phyloP scores from a whole-genome alignment of 2,329 filamentous ascomycete genomes.

The Didymella lethalis region DNA sequence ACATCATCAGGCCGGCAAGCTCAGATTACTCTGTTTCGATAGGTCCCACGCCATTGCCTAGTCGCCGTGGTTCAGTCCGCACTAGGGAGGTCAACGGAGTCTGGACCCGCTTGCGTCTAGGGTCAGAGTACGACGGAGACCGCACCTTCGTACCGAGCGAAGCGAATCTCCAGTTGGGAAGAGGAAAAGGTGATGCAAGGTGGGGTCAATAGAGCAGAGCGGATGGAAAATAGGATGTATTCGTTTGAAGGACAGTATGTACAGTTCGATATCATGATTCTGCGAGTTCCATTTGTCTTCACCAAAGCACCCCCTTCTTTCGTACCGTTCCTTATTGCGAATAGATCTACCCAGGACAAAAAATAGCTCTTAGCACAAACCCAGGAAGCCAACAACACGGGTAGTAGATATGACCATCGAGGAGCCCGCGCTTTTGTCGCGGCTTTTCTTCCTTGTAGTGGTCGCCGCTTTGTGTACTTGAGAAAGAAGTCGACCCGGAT shows the following conservation, averaged over 20 bases:
- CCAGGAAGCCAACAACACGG: constrained; percentile 46
- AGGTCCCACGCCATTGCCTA: neutral
- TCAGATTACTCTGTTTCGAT: constrained; percentile 4
- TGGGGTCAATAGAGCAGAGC: too few relatives aligned
- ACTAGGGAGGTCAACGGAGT: neutral
- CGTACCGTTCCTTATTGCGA: neutral
- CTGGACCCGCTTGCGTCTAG: neutral
- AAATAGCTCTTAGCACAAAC: constrained; percentile 45
- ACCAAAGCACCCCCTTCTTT: neutral
- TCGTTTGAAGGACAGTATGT: neutral
- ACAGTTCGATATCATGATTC: neutral
- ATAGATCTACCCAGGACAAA: constrained; percentile 41
- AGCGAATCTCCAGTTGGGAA: neutral
- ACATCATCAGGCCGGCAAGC: neutral
- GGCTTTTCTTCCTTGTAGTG: constrained; percentile 39
- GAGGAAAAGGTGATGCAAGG: neutral
- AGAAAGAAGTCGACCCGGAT: constrained; percentile 11
- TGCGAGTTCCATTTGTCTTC: neutral
- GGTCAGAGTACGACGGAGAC: constrained; percentile 5
- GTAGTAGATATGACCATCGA: constrained; percentile 41
- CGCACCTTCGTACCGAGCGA: constrained; percentile 7
- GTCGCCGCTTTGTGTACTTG: constrained; percentile 26
- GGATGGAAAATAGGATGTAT: neutral
- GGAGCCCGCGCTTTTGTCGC: constrained; percentile 34
- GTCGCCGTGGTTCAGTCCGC: neutral